These are phyloP conservation scores for Themeda triandra DNA, from an alignment of 176 grass and related monocot genomes.

Conservation along the genomic window DNA sequence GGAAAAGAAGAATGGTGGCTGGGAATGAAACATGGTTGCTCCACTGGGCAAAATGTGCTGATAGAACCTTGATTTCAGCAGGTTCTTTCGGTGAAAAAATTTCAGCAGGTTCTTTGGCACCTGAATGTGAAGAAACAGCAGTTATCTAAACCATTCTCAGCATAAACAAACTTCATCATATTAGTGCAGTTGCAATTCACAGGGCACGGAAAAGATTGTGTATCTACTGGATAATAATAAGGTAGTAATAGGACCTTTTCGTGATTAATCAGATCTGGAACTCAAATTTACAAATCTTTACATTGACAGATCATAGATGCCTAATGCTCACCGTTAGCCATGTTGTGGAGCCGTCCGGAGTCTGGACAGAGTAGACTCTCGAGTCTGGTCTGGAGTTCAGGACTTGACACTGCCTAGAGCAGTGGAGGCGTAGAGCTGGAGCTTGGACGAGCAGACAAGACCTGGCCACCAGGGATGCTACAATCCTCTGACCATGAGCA, in stretches of 20 bases:
- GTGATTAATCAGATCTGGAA: neutral
- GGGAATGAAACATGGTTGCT: constrained; percentile 92
- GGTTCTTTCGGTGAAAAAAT: no score
- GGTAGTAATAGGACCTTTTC: neutral
- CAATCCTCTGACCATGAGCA: no score
- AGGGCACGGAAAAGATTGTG: neutral
- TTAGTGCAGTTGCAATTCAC: neutral
- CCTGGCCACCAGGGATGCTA: no score
- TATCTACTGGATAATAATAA: neutral
- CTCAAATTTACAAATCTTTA: no score
- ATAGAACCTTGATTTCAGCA: constrained; percentile 72
- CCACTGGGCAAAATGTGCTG: constrained; percentile 77
- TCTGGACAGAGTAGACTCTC: no score
- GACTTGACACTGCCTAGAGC: no score
- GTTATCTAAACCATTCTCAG: neutral
- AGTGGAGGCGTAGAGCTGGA: no score
- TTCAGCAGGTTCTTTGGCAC: constrained; percentile 43
- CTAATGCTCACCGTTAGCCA: no score
- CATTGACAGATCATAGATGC: no score
- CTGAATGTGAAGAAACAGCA: constrained; percentile 32
- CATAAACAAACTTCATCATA: constrained; percentile 5
- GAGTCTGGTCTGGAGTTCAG: no score
- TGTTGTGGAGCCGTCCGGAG: no score
- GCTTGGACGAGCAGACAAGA: no score
- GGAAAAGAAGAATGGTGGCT: constrained; percentile 65